Percentiles rank a stretch among this genome's conserved stretches.
These are phyloP conservation scores for Cryptosporidium sp. DNA, from an alignment of 169 alveolate species.

Conservation along the genomic window DNA sequence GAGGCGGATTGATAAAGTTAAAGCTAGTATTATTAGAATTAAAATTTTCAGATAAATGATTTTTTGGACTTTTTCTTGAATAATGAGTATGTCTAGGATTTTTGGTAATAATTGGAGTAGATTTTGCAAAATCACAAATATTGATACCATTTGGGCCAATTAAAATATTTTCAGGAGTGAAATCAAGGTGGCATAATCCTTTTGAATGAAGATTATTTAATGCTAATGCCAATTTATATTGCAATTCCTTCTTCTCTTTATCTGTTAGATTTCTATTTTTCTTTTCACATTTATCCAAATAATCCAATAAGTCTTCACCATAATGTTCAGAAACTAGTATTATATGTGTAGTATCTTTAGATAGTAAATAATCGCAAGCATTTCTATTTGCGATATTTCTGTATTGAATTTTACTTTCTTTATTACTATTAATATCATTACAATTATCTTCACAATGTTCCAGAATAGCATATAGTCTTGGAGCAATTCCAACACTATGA, in stretches of 20 bases:
- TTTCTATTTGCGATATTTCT: constrained; percentile 41
- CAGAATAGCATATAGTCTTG: constrained; percentile 80
- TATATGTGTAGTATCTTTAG: constrained; percentile 78
- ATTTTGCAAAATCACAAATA: constrained; percentile 84
- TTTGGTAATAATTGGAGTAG: constrained; percentile 82
- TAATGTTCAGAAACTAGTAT: constrained; percentile 80
- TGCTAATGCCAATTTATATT: constrained; percentile 77
- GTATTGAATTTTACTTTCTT: constrained; percentile 16
- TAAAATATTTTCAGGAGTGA: constrained; percentile 86
- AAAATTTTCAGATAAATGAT: constrained; percentile 16
- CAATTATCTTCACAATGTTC: constrained; percentile 76
- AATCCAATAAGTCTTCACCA: constrained; percentile 81
- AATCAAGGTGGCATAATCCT: constrained; percentile 85
- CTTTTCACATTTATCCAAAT: constrained; percentile 77
- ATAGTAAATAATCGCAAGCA: constrained; percentile 70
- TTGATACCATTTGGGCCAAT: constrained; percentile 81
- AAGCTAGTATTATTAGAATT: constrained; percentile 19
- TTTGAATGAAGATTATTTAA: constrained; percentile 81
- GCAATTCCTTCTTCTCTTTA: constrained; percentile 80
- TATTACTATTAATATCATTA: background rate
- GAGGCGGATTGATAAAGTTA: constrained; percentile 53
- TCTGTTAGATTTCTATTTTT: constrained; percentile 78
- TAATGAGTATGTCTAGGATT: constrained; percentile 81
- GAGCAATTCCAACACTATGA: constrained; percentile 79
- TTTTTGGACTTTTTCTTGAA: constrained; percentile 13